Evolutionary conservation across 1,139 yeast species (phyloP).

Genomic region (Lodderomyces theae): DNA sequence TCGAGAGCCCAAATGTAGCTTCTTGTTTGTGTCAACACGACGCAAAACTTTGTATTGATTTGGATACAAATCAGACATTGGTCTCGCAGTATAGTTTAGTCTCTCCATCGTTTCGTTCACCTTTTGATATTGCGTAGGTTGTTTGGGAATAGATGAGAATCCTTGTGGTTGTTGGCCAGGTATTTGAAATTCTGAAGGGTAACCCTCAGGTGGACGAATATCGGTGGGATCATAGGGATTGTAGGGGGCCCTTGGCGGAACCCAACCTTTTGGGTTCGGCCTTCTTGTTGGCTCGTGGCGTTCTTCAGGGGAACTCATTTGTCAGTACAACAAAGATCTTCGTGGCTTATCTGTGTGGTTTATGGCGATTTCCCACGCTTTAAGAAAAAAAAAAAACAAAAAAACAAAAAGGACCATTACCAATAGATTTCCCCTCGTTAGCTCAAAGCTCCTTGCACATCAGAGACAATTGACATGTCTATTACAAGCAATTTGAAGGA

Average conservation of each 20-base stretch:
- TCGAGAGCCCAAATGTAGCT: conserved; percentile 55
- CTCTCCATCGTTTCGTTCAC: conserved; percentile 72
- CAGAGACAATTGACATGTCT: conserved; percentile 12
- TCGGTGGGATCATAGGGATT: conserved; percentile 83
- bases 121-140: conserved; percentile 65
- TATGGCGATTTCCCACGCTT: background rate
- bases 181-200: conserved; percentile 71
- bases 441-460: background rate
- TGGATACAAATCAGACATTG: conserved; percentile 68
- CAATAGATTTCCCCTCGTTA: background rate
- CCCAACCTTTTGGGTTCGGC: conserved; percentile 83
- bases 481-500: conserved; percentile 22
- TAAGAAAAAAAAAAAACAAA: no score
- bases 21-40: conserved; percentile 52
- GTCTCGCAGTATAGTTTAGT: conserved; percentile 77
- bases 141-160: conserved; percentile 63
- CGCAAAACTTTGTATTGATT: conserved; percentile 76
- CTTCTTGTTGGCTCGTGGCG: conserved; percentile 36
- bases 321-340: no score
- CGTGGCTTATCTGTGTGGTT: no score
- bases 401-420: no score
- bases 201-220: conserved; percentile 75
- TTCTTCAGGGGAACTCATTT: no score
- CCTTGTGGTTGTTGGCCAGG: conserved; percentile 54
- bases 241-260: conserved; percentile 77